These are phyloP conservation scores for Epichloe baconii DNA, from an alignment of 2,329 filamentous ascomycete species.

Conservation along the genomic window DNA sequence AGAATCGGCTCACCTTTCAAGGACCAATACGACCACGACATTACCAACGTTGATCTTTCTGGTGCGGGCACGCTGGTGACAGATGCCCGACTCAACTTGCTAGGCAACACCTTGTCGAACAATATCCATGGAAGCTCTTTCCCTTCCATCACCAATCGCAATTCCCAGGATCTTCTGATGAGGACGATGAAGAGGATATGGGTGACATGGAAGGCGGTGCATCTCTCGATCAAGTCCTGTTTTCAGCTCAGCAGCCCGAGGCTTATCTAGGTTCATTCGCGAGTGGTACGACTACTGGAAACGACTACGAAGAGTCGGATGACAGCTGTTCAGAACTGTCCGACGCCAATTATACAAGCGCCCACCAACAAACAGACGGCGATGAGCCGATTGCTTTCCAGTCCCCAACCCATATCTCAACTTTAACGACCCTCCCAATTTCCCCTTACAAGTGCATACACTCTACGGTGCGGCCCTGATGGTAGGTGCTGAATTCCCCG, in stretches of 20 bases:
- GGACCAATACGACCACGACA: slow-evolving; percentile 1
- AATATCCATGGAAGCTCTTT: not conserved
- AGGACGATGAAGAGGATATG: slow-evolving; percentile 20
- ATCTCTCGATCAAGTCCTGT: slow-evolving; percentile 9
- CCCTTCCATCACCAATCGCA: not conserved
- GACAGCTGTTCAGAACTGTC: not conserved
- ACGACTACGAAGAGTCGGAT: not conserved
- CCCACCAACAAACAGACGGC: slow-evolving; percentile 5
- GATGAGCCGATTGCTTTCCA: slow-evolving; percentile 4
- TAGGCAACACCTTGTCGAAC: slow-evolving; percentile 4
- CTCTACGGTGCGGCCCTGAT: not conserved
- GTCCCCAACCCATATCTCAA: not conserved
- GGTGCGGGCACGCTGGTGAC: slow-evolving; percentile 1
- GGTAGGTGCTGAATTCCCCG: not conserved
- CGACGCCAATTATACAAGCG: slow-evolving; percentile 2
- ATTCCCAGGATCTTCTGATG: slow-evolving; percentile 7
- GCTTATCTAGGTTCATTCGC: not conserved
- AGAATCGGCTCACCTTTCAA: not conserved
- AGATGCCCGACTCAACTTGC: slow-evolving; percentile 5
- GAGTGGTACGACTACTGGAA: not conserved
- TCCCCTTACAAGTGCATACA: not conserved
- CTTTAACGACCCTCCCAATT: not conserved
- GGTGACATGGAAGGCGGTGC: slow-evolving; percentile 23
- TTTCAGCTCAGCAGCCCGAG: not conserved
- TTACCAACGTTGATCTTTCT: slow-evolving; percentile 1